A percentile compares a stretch with the other conserved stretches of the same genome.
phyloP scores from a whole-genome alignment of 2,329 filamentous ascomycete species.

The Emergomyces orientalis region DNA sequence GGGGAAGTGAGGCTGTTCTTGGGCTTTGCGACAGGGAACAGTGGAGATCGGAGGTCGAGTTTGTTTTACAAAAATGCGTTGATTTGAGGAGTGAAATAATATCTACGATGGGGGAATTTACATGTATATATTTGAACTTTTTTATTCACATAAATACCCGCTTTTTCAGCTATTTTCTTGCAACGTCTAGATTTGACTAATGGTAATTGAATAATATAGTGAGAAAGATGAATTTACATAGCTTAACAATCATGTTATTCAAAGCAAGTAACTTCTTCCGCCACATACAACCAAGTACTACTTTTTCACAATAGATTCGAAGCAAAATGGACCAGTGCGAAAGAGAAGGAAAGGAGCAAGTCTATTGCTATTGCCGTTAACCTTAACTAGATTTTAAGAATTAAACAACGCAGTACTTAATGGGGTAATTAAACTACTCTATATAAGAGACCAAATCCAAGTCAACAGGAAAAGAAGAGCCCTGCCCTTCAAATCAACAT shows the following conservation, averaged over 20 bases:
- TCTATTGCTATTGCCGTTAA: neutral
- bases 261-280: no score
- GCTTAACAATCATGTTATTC: no score
- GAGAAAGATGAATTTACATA: no score
- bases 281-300: no score
- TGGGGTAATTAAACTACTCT: neutral
- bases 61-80: constrained; percentile 20
- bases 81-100: constrained; percentile 2
- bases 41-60: constrained; percentile 16
- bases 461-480: neutral
- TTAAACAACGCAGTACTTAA: neutral
- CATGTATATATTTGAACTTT: neutral
- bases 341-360: neutral
- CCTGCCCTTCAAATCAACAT: no score
- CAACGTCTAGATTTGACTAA: no score
- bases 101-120: neutral
- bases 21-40: constrained; percentile 19
- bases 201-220: no score
- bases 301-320: neutral
- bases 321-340: neutral
- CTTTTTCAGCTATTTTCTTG: no score
- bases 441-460: neutral
- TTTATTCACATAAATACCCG: no score
- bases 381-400: no score
- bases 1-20: constrained; percentile 19